Evolutionary conservation across 345 rosid genomes (phyloP), one percentile per base, ranked within the genome.

Genomic region (Gynandropsis gynandra): DNA sequence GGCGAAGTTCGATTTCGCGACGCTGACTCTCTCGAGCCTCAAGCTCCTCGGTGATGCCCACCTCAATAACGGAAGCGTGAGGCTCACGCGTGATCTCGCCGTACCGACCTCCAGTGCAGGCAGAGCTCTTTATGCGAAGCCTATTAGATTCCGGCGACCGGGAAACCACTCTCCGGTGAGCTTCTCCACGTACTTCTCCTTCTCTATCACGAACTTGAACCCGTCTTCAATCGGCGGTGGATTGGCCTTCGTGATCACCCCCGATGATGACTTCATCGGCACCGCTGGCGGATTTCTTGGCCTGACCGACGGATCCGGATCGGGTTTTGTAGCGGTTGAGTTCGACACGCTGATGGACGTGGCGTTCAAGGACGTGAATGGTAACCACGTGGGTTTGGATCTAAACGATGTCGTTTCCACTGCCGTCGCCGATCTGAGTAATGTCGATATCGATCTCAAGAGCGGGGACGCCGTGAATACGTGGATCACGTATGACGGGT

Each of bases 221-320:
- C 98, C 98, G 0, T 73, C 93, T 1, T 92, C 98, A 4, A 85
- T 85, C 62, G 98, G 98, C 27, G 95, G 89, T 9, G 98, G 98
- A 11, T 75, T 92, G 40, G 92, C 99, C 15, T 93, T 93, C 64
- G 80, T 93, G 46, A 73, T 93, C 62, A 56, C 92, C 8, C 76
- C 94, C 4, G 83, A 81, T 27, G 71, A 63, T 5, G 95, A 85
- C 8, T 56, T 64, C 64, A 43, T 93, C 31, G 99, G 99, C 36
- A 74, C 76, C 36, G 69, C 72, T 46, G 97, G 97, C 29, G 94
- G 87, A 41, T 80, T 69, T 20, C 77, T 93, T 7, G 99, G 99
- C 0, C 76, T 93, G 0, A 53, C 75, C 10, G 73, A 52, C 10
- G 76, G 17, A 16, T 44, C 61, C 20, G 79, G 76, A 12, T 44